Evolutionary conservation across 179 eudicot genomes (phyloP), one percentile per base, ranked within the genome.

Genomic region (Beta lomatogona): DNA sequence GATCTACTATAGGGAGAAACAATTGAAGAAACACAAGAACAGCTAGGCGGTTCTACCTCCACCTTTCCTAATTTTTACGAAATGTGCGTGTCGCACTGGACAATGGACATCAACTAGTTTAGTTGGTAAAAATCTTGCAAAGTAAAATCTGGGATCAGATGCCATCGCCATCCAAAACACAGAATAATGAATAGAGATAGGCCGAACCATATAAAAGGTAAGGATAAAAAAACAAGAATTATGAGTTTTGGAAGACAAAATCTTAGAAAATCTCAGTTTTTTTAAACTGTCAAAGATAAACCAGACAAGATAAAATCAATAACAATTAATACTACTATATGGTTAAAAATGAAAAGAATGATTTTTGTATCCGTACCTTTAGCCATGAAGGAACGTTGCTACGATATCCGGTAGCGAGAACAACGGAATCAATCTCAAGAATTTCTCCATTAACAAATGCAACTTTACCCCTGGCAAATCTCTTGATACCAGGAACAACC

Each of bases 331-430:
- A 52, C 41, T 7, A 3, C 28, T 19, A 67, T 53, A 25, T 12
- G 19, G 2, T 44, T 60, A 18, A 16, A 18, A 11, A 9, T 18
- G 28, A 61, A 48, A 48, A 18, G 10, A 41, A 36, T 31, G n/a
- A n/a, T 18, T 31, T 31, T 36, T n/a, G 15, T 44, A 66, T 66
- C 59, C 86, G 84, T 77, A 94, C 99, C 98, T 94, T 89, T 19
- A 96, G 87, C 99, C 98, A 96, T 50, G 92, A 82, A 45, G 99
- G 98, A 61, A 96, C 99, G 82, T 96, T 96, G 91, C 99, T 96
- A 64, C 92, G 87, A 82, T 96, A 96, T 31, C 99, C 99, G 0
- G 99, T 96, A 25, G 98, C 99, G 64, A 94, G 88, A 77, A 96
- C 87, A 76, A 93, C 95, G 0, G 93, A 89, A 91, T 96, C 95